Evolutionary conservation across 768 basidiomycete genomes (phyloP).

Genomic region (Russula brevipes): DNA sequence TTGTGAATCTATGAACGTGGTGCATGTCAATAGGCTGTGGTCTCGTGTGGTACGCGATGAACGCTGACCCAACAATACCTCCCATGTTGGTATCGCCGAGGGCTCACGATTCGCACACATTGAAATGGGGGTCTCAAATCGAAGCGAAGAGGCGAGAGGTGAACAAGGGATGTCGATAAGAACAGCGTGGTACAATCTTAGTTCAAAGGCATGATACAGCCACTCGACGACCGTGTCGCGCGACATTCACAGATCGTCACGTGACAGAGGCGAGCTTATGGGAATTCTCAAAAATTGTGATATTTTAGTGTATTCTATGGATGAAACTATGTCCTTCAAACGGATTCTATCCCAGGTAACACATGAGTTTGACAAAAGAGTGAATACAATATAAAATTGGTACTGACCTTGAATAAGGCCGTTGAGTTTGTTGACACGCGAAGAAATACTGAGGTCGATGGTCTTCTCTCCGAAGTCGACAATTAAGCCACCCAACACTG

Average conservation of each 20-base stretch:
- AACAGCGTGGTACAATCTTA: background rate
- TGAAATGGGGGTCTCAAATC: background rate
- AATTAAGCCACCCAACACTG: constrained; percentile 86
- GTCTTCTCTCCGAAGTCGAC: constrained; percentile 99
- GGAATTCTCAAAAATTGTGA: background rate
- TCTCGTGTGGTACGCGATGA: background rate
- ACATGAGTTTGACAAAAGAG: background rate
- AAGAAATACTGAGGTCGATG: constrained; percentile 91
- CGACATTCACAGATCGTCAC: constrained; percentile 9
- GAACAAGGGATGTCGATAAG: background rate
- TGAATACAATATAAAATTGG: background rate
- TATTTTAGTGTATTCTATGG: constrained; percentile 12
- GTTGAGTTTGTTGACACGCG: constrained; percentile 94
- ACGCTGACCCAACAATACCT: constrained; percentile 3
- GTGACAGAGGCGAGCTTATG: background rate
- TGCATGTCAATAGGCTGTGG: background rate
- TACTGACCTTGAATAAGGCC: constrained; percentile 73
- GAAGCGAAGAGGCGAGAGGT: background rate
- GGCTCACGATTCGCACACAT: constrained; percentile 11
- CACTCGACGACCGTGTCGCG: background rate
- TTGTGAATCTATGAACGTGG: constrained; percentile 7
- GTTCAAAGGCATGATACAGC: background rate
- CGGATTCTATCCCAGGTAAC: constrained; percentile 19
- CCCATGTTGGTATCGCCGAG: constrained; percentile 3
- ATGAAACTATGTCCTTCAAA: constrained; percentile 13